These are phyloP conservation scores for Conoideocrella luteorostrata DNA, from an alignment of 2,329 filamentous ascomycete species.

Conservation along the genomic window DNA sequence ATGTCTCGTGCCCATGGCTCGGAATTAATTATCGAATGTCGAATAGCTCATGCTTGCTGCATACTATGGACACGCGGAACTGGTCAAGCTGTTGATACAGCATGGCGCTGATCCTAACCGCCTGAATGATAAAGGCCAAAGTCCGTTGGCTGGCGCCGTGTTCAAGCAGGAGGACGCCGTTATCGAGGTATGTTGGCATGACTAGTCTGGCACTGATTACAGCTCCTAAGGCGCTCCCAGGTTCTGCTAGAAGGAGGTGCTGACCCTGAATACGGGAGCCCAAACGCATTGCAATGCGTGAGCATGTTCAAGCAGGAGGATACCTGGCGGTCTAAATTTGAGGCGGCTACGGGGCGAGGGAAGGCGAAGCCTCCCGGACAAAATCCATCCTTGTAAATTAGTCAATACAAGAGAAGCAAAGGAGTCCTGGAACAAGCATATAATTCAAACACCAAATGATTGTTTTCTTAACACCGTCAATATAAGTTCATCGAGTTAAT, in stretches of 20 bases:
- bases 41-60: conserved; percentile 62
- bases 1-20: not conserved
- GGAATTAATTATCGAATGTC: not conserved
- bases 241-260: conserved; percentile 45
- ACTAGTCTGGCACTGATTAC: not conserved
- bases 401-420: not conserved
- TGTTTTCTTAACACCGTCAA: too few relatives aligned
- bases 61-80: conserved; percentile 59
- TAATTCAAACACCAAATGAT: too few relatives aligned
- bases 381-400: not conserved
- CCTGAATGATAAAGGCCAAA: conserved; percentile 63
- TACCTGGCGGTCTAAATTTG: conserved; percentile 43
- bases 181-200: conserved; percentile 40
- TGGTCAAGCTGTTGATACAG: conserved; percentile 54
- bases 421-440: too few relatives aligned
- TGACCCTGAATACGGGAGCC: conserved; percentile 46
- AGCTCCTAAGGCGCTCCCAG: conserved; percentile 18
- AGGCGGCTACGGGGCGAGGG: conserved; percentile 40
- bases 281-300: conserved; percentile 43
- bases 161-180: conserved; percentile 65
- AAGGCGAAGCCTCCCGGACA: conserved; percentile 24
- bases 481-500: too few relatives aligned
- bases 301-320: conserved; percentile 47
- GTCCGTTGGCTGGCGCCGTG: conserved; percentile 62
- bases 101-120: conserved; percentile 61